These are phyloP conservation scores for Apiospora aurea DNA, from an alignment of 2,329 filamentous ascomycete genomes.

Conservation along the genomic window DNA sequence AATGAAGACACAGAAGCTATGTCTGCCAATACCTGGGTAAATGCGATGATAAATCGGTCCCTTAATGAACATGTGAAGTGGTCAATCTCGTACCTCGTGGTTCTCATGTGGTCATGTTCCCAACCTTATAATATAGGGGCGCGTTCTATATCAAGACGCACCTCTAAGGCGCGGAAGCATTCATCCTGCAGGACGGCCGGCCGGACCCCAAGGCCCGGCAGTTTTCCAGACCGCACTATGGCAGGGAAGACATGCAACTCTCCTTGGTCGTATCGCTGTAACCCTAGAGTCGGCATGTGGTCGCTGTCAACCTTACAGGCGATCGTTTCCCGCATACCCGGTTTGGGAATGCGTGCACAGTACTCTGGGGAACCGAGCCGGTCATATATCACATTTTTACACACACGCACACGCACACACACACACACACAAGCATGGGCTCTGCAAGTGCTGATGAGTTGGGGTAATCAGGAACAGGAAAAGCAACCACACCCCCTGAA, in stretches of 20 bases:
- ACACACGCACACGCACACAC: too few relatives aligned
- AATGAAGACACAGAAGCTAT: neutral
- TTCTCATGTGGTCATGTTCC: neutral
- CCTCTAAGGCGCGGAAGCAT: neutral
- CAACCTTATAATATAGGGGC: too few relatives aligned
- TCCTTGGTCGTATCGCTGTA: neutral
- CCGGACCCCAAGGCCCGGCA: neutral
- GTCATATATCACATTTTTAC: neutral
- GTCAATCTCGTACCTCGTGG: neutral
- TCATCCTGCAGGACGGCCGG: neutral
- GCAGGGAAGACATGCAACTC: neutral
- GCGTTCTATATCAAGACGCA: neutral
- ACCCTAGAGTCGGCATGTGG: neutral
- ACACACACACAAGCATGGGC: too few relatives aligned
- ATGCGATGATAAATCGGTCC: too few relatives aligned
- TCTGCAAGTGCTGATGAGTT: neutral
- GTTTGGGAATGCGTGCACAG: neutral
- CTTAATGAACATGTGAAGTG: neutral
- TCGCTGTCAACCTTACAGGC: slow-evolving; percentile 4
- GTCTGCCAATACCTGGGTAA: neutral
- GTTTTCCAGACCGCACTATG: neutral
- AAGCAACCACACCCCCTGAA: neutral
- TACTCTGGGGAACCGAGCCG: neutral
- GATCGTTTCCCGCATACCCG: slow-evolving; percentile 11
- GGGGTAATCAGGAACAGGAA: neutral